Evolutionary conservation across 1,284 basidiomycete genomes (phyloP), one percentile per base, ranked within the genome.

Genomic region (Ustilago bromivora): DNA sequence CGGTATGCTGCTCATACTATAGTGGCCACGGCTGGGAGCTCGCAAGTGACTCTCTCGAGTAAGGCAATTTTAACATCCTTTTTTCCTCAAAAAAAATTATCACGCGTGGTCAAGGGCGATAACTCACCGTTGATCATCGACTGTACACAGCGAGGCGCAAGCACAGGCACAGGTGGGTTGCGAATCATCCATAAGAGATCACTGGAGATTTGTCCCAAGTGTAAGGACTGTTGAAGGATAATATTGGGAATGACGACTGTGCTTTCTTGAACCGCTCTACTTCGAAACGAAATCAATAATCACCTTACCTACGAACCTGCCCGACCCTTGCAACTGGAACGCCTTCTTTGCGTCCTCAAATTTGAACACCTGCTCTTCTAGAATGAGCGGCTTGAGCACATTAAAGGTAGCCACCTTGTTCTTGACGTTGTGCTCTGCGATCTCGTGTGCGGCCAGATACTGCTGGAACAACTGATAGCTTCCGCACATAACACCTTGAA

Each of bases 401-500:
- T 75, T 74, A n/a, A 15, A 23, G 2, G 4, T 35, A 17, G 66
- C 56, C 19, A 56, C 17, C 5, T 36, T 40, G 4, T 2, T n/a
- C 8, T 61, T 13, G 31, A 66, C 56, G 7, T 57, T 63, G n/a
- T 8, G 28, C 23, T 74, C 43, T 4, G 63, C 71, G 4, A 12
- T 40, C 15, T 52, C 47, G 35, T 78, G 72, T n/a, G 71, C 71
- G 10, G 54, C 57, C 4, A 78, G 31, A 19, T 67, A 60, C 59
- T 74, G 71, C 19, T 71, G 64, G 69, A 78, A 75, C 43, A 75
- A 54, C n/a, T 53, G 19, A 49, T 74, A 74, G 64, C 67, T 70
- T 40, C 76, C 76, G 40, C 71, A 71, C 58, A 74, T 60, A n/a
- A 77, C 75, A 17, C 75, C 75, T 40, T 65, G 63, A n/a, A 77